Conservation (phyloP, 176 grass and related monocot species). For the Carex littledalei region DNA sequence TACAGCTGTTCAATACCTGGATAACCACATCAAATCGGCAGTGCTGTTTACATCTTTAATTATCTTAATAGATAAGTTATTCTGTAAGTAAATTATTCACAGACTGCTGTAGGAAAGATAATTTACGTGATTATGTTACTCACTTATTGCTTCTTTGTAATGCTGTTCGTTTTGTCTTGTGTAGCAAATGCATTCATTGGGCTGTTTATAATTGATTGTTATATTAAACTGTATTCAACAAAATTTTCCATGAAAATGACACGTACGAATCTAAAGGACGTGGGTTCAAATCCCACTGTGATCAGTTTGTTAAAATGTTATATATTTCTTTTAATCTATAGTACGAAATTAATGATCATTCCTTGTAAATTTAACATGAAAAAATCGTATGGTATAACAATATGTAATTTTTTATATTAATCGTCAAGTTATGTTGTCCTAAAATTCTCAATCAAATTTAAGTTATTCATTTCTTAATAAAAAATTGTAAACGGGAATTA, state of each 20-base stretch:
- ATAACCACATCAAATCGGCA: background rate
- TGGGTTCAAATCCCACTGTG: slow-evolving; percentile 99
- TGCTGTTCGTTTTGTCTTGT: too few species aligned
- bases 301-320: slow-evolving; percentile 28
- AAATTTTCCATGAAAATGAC: background rate
- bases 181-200: background rate
- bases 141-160: too few species aligned
- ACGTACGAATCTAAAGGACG: slow-evolving; percentile 94
- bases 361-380: too few species aligned
- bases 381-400: too few species aligned
- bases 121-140: background rate
- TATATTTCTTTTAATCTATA: background rate
- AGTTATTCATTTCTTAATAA: too few species aligned
- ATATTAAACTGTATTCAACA: background rate
- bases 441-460: too few species aligned
- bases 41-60: background rate
- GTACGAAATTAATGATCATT: too few species aligned
- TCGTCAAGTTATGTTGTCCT: too few species aligned
- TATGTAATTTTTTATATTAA: too few species aligned
- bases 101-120: background rate
- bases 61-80: background rate
- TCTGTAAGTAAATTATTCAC: background rate
- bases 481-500: too few species aligned
- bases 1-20: background rate
- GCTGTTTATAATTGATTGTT: background rate